Percentiles rank a stretch among this genome's conserved stretches.
Conservation (phyloP, 371 early-diverging fungal species). For the Mucor velutinosus region DNA sequence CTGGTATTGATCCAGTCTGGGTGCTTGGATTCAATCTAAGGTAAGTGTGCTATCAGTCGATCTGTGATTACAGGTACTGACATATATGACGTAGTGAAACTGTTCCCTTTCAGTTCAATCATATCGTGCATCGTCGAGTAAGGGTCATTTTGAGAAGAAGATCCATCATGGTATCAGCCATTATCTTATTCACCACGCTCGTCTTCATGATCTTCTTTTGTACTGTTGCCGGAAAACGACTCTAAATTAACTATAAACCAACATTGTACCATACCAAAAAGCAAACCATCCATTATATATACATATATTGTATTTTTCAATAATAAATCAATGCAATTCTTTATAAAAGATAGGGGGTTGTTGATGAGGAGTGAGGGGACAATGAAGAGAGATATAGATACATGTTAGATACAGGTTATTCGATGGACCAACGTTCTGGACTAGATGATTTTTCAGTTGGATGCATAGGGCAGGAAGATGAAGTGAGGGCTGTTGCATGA, state of each 20-base stretch:
- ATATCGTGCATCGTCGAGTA: constrained; percentile 35
- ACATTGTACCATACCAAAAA: neutral
- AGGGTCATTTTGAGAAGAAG: constrained; percentile 28
- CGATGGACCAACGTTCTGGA: constrained; percentile 31
- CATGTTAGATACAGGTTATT: constrained; percentile 11
- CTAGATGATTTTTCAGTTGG: constrained; percentile 12
- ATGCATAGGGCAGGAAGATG: constrained; percentile 28
- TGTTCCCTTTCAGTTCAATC: constrained; percentile 42
- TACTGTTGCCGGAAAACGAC: constrained; percentile 36
- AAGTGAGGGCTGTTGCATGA: constrained; percentile 21
- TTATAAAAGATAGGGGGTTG: neutral
- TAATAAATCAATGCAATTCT: constrained; percentile 2
- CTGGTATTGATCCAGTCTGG: constrained; percentile 53
- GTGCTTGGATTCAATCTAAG: constrained; percentile 43
- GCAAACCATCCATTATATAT: neutral
- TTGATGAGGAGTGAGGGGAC: neutral
- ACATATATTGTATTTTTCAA: neutral
- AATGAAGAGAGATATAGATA: neutral
- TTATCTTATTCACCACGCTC: constrained; percentile 22
- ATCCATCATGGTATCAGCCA: constrained; percentile 14
- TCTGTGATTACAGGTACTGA: neutral
- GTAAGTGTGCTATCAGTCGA: constrained; percentile 14
- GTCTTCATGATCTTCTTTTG: constrained; percentile 35
- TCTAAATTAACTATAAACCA: constrained; percentile 20
- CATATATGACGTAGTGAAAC: constrained; percentile 34